Base-by-base conservation (phyloP, 345 rosid species). In the Gossypium mustelinum region DNA sequence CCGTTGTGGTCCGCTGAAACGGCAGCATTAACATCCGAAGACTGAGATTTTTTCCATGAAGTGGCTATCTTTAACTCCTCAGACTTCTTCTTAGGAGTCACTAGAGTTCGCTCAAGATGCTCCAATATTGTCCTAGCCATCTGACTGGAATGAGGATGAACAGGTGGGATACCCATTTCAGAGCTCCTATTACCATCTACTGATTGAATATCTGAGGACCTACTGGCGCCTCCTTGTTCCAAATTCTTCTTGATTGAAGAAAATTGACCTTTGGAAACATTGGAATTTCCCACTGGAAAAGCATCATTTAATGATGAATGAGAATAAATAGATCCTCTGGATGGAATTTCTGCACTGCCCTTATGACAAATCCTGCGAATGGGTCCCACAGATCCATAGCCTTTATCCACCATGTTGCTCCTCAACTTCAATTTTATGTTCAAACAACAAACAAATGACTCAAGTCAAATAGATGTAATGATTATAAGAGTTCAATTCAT, bases 71-170 rank as follows among this genome's bases (percentile, higher is more conserved):
- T 88, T 77, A 95, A 83, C 88, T 95, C 99, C 12, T 82, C 85
- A 69, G 87, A 75, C 79, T 87, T 95, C 13, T 82, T 84, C 79
- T 84, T 90, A 11, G 96, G 96, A 76, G 91, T 89, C 69, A 86
- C 79, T 48, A 80, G 73, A 73, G 83, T 87, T 80, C 98, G 85
- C 45, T 91, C 93, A 74, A 95, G 91, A 74, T 85, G 88, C 68
- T 90, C 98, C 85, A 91, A 58, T 83, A 95, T 95, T 77, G 82
- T 91, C 77, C 85, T 83, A 75, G 97, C 97, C 59, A 81, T 76
- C 90, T 86, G 93, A 80, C 89, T 89, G 74, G 99, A 89, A 80
- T 93, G 94, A 27, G 87, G 60, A 72, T 87, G 99, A 79, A 84
- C 93, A 56, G 82, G 79, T 22, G 88, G 86, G 70, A 78, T 81